Evolutionary conservation across 176 grass and related monocot genomes (phyloP), one percentile per base, ranked within the genome.

Genomic region (Aegilops longissima): DNA sequence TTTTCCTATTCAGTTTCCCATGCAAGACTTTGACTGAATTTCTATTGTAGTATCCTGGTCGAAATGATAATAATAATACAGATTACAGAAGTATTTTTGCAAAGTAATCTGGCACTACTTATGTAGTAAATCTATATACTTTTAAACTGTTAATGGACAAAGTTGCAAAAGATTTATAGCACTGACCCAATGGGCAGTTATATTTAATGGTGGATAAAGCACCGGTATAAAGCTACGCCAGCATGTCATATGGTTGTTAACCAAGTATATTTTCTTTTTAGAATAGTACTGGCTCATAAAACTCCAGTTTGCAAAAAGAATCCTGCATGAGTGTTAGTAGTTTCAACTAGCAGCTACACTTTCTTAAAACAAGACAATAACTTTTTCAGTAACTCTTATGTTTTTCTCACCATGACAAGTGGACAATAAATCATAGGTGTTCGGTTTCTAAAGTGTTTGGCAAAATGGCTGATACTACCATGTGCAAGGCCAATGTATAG

Each of bases 1-100:
- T 51, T 75, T 75, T 14, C 72, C 72, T 75, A 75, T 75, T 51
- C 72, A 75, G 23, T 75, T 24, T 74, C 23, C 40, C 6, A 47
- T 66, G 18, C 4, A 21, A 69, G 6, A 82, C 42, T 69, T 34
- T 40, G 45, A 51, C 42, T 16, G 20, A 25, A n/a, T 45, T 74
- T 74, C 11, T 74, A 47, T 21, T 73, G 12, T 45, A 47, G 14
- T 70, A 40, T 39, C 35, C 16, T 21, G 36, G 14, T 36, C 20
- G 38, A 35, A 39, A 70, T n/a, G 3, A n/a, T 21, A 70, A 40
- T 8, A 25, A 73, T 73, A 45, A 45, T 72, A 62, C 18, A 39
- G 16, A 35, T 68, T 20, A 20, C 23, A 3, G 70, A 73, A 45
- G 38, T 44, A 73, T 25, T 73, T 45, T 24, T 8, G 70, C 70